These are phyloP conservation scores for Calonectria pteridis DNA, from an alignment of 2,329 filamentous ascomycete species.

Conservation along the genomic window DNA sequence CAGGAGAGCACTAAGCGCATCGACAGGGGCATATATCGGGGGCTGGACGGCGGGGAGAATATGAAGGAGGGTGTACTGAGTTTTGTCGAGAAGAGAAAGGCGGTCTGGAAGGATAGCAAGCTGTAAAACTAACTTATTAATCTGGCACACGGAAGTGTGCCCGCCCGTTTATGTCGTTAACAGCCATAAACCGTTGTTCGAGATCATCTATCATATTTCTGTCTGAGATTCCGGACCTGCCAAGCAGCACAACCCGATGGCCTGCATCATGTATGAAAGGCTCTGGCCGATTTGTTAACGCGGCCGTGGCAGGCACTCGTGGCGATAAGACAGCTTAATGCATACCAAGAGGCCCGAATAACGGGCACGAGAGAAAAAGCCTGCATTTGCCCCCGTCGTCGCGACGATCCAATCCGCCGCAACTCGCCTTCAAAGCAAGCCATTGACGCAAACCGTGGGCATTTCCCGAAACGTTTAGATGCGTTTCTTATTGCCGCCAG, in stretches of 20 bases:
- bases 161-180: background rate
- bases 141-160: background rate
- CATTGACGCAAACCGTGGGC: background rate
- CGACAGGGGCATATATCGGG: constrained; percentile 68
- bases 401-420: background rate
- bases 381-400: background rate
- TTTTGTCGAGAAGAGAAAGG: constrained; percentile 81
- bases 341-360: background rate
- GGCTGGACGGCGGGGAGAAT: constrained; percentile 76
- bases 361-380: background rate
- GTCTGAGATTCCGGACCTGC: background rate
- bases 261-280: background rate
- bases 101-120: constrained; percentile 75
- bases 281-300: background rate
- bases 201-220: background rate
- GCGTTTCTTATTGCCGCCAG: background rate
- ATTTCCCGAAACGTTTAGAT: background rate
- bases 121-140: constrained; percentile 53
- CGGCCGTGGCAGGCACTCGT: background rate
- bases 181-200: background rate
- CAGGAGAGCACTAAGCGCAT: constrained; percentile 71
- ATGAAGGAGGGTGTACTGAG: constrained; percentile 79
- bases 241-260: background rate
- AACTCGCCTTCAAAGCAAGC: background rate
- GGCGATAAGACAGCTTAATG: background rate